phyloP scores from a whole-genome alignment of 2,329 filamentous ascomycete species.

The Camillea tinctor region DNA sequence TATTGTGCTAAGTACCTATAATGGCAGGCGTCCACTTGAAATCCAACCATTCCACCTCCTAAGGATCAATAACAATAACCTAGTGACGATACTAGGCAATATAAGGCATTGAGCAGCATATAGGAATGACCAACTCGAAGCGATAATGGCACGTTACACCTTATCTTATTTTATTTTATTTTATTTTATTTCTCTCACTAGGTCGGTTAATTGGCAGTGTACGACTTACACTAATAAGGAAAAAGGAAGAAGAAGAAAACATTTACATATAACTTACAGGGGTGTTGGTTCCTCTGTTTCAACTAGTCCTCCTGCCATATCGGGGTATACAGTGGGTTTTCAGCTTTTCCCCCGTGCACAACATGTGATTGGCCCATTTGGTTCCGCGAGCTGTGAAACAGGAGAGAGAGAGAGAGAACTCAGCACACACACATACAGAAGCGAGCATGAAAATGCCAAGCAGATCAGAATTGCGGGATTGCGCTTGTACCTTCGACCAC shows the following conservation, averaged over 20 bases:
- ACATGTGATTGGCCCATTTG: constrained; percentile 20
- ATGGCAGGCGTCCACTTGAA: not conserved
- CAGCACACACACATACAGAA: constrained; percentile 11
- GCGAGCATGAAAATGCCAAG: constrained; percentile 7
- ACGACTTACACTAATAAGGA: too few species aligned
- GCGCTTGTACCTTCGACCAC: constrained; percentile 27
- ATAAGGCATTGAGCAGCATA: too few species aligned
- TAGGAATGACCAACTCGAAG: not conserved
- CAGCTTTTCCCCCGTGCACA: not conserved
- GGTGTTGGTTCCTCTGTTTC: constrained; percentile 25
- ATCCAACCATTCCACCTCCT: not conserved
- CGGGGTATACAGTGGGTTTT: constrained; percentile 18
- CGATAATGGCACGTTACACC: not conserved
- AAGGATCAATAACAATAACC: not conserved
- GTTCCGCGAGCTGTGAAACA: constrained; percentile 19
- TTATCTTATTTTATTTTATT: too few species aligned
- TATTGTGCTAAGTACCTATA: too few species aligned
- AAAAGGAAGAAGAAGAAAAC: not conserved
- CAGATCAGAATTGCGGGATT: constrained; percentile 9
- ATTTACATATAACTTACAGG: not conserved
- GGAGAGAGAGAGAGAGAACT: constrained; percentile 12
- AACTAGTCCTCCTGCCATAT: constrained; percentile 28
- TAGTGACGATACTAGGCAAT: too few species aligned
- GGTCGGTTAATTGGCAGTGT: too few species aligned
- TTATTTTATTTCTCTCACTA: too few species aligned